phyloP scores from a whole-genome alignment of 768 basidiomycete species.

The Rhizopogon rudus region DNA sequence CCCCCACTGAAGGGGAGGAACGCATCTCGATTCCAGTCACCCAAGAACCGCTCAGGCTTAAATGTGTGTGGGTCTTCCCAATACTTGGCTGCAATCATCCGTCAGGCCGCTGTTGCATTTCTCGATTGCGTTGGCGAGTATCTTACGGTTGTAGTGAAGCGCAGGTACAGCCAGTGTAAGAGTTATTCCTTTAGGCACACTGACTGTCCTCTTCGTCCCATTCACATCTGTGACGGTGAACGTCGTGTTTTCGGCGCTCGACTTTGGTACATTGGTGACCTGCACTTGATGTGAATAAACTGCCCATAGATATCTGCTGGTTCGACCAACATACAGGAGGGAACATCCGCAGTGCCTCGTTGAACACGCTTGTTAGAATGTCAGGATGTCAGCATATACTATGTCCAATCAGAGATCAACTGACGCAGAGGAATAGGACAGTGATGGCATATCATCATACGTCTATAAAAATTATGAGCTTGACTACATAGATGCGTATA shows the following conservation, averaged over 20 bases:
- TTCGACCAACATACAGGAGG: conserved; percentile 19
- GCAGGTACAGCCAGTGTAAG: conserved; percentile 34
- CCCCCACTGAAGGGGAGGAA: conserved; percentile 50
- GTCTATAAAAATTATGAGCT: conserved; percentile 9
- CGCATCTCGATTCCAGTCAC: conserved; percentile 50
- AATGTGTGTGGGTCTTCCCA: conserved; percentile 34
- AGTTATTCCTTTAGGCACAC: conserved; percentile 37
- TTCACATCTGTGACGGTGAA: conserved; percentile 25
- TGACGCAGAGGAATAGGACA: conserved; percentile 23
- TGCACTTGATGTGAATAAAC: conserved; percentile 7
- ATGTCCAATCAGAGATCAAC: not conserved
- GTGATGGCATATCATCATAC: conserved; percentile 23
- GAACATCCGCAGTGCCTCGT: conserved; percentile 28
- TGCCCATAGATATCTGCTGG: not conserved
- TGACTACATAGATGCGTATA: not conserved
- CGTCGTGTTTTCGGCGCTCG: conserved; percentile 41
- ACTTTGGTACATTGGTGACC: conserved; percentile 38
- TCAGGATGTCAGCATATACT: not conserved
- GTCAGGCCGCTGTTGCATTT: not conserved
- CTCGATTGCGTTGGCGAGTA: not conserved
- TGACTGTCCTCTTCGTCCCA: conserved; percentile 36
- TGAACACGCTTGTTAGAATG: conserved; percentile 18
- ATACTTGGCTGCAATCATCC: conserved; percentile 24
- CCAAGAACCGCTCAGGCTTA: conserved; percentile 43
- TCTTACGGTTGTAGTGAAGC: conserved; percentile 49